Evolutionary conservation across 1,284 basidiomycete genomes (phyloP), one percentile per base, ranked within the genome.

Genomic region (Ceratobasidium theobromae): DNA sequence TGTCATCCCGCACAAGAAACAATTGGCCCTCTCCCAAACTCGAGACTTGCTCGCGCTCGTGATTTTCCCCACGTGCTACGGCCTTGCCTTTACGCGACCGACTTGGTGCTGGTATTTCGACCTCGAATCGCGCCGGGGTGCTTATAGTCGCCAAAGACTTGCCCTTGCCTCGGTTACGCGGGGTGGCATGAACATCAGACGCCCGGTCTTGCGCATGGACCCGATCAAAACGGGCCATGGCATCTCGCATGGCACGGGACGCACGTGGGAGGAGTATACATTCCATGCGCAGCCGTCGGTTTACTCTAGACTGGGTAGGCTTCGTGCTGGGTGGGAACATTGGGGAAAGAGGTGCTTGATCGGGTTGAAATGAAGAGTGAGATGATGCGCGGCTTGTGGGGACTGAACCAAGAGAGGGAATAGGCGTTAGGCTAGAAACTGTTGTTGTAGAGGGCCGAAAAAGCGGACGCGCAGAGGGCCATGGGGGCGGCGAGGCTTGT

Each of bases 261-360:
- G 57, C 27, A 16, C 57, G 41, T 1, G 57, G 57, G 14, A 60
- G 28, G 11, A 60, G 57, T 5, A 60, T 45, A 32, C 57, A 60
- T n/a, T 60, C 57, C 45, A 60, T 48, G 6, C 57, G 53, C 8
- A 40, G 53, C 35, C 27, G 12, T 16, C 27, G 41, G n/a, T n/a
- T n/a, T n/a, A n/a, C n/a, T n/a, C n/a, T n/a, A n/a, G n/a, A n/a
- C n/a, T 38, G 43, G 43, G 9, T n/a, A 11, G 11, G 14, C 53
- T 8, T 18, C 18, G 23, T 18, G 33, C 18, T 14, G 32, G 6
- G 53, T 38, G 8, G 16, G 23, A 25, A 11, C 27, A 33, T 35
- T n/a, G 38, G 27, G 48, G 8, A 9, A 4, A 11, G 43, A 21
- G 18, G 43, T 21, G 43, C 43, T 11, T 46, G 18, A 9, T 46